Evolutionary conservation across 345 rosid species (phyloP), one percentile per base, ranked within the genome.

Genomic region (Lepidium aucheri): DNA sequence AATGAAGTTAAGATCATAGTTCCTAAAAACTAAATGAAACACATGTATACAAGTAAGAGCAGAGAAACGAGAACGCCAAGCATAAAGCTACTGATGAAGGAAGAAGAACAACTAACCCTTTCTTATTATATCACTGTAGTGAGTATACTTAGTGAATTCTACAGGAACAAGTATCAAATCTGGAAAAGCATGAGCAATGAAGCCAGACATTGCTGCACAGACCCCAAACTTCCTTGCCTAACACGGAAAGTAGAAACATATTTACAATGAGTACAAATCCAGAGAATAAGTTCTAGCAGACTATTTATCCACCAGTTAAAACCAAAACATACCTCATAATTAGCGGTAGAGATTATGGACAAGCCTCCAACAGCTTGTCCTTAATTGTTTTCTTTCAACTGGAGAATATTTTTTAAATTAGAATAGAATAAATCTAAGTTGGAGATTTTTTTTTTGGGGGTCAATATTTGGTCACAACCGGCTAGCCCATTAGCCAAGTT

Each of bases 161-260:
- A 79, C 49, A 13, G 93, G 93, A 70, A 86, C 90, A 75, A 88
- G 81, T 50, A 90, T 82, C 73, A 94, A 82, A 17, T 82, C 82
- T 0, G 96, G 93, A 71, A 90, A 61, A 80, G 83, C 84, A 44
- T 83, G 74, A 12, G 95, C 97, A 78, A 94, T 94, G 71, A 94
- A 88, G 64, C 97, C 99, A 39, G 96, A 97, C 99, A 94, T 90
- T 13, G 97, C 97, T 65, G 97, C 96, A 78, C 96, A 91, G 69
- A 94, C 88, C 7, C 96, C 96, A 70, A 79, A 94, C 61, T 62
- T 91, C 62, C 95, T 80, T 32, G 97, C 97, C 99, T 94, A 76
- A 60, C 69, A 39, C 15, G 12, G 44, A 50, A 2, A 14, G 39
- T 52, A 43, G n/a, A 50, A 42, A 32, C 9, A 5, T 6, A 4